Base-by-base conservation (phyloP, 2,329 filamentous ascomycete genomes). In the Mycosphaerella sp. region DNA sequence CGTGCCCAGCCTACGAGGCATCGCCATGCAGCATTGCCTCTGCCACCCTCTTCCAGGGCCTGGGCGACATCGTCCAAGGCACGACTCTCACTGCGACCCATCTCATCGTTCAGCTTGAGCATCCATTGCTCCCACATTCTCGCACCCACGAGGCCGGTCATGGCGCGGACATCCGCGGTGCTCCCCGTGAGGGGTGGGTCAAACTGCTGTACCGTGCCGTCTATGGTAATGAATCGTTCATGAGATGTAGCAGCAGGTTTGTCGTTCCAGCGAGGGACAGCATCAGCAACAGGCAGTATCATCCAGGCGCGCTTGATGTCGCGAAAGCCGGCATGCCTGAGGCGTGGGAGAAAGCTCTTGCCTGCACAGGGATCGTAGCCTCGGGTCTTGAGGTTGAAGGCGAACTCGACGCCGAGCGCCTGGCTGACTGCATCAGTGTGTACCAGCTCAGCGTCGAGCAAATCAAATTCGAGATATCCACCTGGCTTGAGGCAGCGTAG, bases 81-180 rank as follows among this genome's bases (percentile, higher is more conserved):
- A 55, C 71, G 74, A 45, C 72, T 70, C 54, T 77, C 75, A 34
- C 77, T 76, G 67, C 89, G 84, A 26, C 87, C 86, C 67, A 89
- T 93, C 76, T 96, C 91, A 73, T 85, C 81, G 74, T 93, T 87
- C 65, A 92, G 80, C 66, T 89, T 88, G 62, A 96, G 74, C 70
- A 97, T 80, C 93, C 93, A 98, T 69, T 89, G 87, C 79, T 98
- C 93, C 92, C 91, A 98, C 69, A 85, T 84, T 84, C 90, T 93
- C 26, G 86, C 85, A 4, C 89, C 93, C 0, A 92, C 82, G 40
- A 97, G 74, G 17, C 91, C 91, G 10, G 87, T 86, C 60, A 95
- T 77, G 40, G 68, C 68, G 17, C 66, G 63, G n/a, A 70, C 68
- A 44, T 68, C 67, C 23, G 59, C 58, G 7, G 68, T 70, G 47